Conservation (phyloP, 352 stramenopile genomes). For the Pythium insidiosum region DNA sequence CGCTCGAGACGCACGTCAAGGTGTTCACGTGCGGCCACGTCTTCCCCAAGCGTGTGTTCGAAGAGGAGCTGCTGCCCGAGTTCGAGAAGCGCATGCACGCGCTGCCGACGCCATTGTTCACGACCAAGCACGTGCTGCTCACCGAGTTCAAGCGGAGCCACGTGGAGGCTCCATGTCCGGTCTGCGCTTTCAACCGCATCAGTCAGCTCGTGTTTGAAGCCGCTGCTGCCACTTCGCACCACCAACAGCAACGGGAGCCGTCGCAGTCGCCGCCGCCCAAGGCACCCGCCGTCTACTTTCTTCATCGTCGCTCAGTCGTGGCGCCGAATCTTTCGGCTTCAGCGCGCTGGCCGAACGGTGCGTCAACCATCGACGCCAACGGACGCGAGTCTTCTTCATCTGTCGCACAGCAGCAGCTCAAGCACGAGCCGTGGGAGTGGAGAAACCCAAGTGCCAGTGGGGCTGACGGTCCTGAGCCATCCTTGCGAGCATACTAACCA, state of each 20-base stretch:
- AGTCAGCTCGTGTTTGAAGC: conserved; percentile 39
- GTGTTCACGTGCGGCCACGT: conserved; percentile 78
- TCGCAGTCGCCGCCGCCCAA: not conserved
- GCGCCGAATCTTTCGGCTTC: not conserved
- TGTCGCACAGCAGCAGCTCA: no score
- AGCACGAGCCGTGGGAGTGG: no score
- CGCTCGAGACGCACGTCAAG: conserved; percentile 81
- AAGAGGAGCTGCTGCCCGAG: conserved; percentile 73
- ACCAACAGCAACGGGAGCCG: not conserved
- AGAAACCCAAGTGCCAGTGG: no score
- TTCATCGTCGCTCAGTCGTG: conserved; percentile 23
- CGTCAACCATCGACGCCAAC: no score
- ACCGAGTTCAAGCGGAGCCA: conserved; percentile 51
- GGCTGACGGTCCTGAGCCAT: no score
- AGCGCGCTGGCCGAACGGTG: no score
- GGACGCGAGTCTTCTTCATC: no score
- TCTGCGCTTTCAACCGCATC: conserved; percentile 81
- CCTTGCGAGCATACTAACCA: no score
- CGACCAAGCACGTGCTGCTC: conserved; percentile 56
- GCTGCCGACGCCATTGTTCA: conserved; percentile 43
- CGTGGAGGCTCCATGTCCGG: conserved; percentile 68
- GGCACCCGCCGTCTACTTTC: conserved; percentile 42
- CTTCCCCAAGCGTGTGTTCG: conserved; percentile 80
- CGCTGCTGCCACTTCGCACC: conserved; percentile 1
- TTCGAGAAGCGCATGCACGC: conserved; percentile 79